Conservation (phyloP, 2,329 filamentous ascomycete species). For the Mariannaea elegans region DNA sequence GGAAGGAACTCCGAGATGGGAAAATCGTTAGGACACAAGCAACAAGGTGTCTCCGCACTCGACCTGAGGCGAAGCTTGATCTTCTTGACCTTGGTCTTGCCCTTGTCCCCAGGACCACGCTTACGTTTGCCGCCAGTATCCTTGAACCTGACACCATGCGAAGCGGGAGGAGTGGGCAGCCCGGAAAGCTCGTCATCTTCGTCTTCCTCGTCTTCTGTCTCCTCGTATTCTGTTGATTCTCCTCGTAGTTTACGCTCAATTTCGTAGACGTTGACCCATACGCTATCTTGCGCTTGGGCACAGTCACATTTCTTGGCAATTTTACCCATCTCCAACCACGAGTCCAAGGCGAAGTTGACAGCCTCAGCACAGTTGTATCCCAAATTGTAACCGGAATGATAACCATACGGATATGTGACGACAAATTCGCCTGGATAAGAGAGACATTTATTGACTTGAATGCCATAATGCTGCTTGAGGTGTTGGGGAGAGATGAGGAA, state of each 20-base stretch:
- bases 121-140: conserved; percentile 70
- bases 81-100: conserved; percentile 74
- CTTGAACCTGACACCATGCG: conserved; percentile 75
- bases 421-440: conserved; percentile 98
- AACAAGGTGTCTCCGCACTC: conserved; percentile 81
- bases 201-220: conserved; percentile 76
- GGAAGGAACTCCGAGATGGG: conserved; percentile 82
- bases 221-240: conserved; percentile 85
- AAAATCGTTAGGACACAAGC: conserved; percentile 91
- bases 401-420: conserved; percentile 97
- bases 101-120: conserved; percentile 47
- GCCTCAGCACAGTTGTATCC: conserved; percentile 99
- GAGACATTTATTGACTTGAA: conserved; percentile 94
- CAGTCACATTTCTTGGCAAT: conserved; percentile 98
- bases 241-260: conserved; percentile 94
- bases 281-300: conserved; percentile 92
- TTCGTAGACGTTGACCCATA: conserved; percentile 97
- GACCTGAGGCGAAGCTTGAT: conserved; percentile 80
- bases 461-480: conserved; percentile 86
- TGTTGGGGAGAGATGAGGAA: conserved; percentile 94
- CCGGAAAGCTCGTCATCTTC: conserved; percentile 72
- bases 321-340: conserved; percentile 93
- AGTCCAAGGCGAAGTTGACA: conserved; percentile 96
- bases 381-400: conserved; percentile 97
- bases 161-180: conserved; percentile 80